Evolutionary conservation across 306 rosid genomes (phyloP).

Genomic region (Rosa rugosa): DNA sequence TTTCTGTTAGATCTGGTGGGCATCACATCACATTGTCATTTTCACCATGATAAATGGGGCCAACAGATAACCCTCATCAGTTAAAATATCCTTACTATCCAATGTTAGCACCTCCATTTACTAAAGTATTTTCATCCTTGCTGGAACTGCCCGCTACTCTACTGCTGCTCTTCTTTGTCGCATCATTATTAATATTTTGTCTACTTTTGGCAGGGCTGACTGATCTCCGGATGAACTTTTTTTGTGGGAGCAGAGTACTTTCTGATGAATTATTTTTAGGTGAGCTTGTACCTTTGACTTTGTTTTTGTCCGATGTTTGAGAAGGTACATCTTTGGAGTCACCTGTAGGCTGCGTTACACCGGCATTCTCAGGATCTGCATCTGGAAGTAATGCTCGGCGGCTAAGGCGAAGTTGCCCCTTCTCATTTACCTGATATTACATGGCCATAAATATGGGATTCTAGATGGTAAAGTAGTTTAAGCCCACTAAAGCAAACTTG

Average conservation of each 20-base stretch:
- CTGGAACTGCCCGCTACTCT: slow-evolving; percentile 35
- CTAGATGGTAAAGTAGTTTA: neutral
- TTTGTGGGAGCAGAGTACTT: slow-evolving; percentile 44
- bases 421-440: slow-evolving; percentile 70
- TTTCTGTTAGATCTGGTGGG: slow-evolving; percentile 20
- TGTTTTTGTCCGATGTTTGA: slow-evolving; percentile 31
- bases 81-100: slow-evolving; percentile 30
- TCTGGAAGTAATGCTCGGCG: slow-evolving; percentile 78
- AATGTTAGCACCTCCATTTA: slow-evolving; percentile 64
- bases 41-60: slow-evolving; percentile 28
- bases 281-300: slow-evolving; percentile 37
- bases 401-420: slow-evolving; percentile 97
- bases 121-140: slow-evolving; percentile 59
- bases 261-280: slow-evolving; percentile 45
- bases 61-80: slow-evolving; percentile 16
- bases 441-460: slow-evolving; percentile 25
- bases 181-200: slow-evolving; percentile 46
- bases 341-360: slow-evolving; percentile 40
- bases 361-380: slow-evolving; percentile 44
- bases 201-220: slow-evolving; percentile 47
- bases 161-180: slow-evolving; percentile 45
- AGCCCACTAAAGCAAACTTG: slow-evolving; percentile 16
- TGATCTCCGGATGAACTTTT: slow-evolving; percentile 57
- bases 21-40: slow-evolving; percentile 27
- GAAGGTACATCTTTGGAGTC: slow-evolving; percentile 30